Conservation (phyloP, 208 protist genomes). For the Acanthamoeba healyi region DNA sequence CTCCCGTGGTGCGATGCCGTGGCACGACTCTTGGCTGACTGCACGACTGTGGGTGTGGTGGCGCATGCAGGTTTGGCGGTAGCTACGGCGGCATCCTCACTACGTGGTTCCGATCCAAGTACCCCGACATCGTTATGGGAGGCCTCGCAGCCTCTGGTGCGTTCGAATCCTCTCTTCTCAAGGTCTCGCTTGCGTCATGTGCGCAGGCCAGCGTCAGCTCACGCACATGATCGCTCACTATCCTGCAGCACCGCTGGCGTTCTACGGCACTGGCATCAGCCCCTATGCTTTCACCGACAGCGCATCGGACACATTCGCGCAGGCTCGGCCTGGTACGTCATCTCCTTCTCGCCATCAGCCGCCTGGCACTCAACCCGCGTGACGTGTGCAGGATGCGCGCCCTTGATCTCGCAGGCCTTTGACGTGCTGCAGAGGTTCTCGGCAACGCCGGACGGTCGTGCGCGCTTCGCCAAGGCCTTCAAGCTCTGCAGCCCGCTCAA, state of each 20-base stretch:
- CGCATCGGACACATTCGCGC: background rate
- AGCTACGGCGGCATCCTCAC: constrained; percentile 86
- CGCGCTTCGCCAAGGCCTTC: background rate
- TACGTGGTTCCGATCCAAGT: background rate
- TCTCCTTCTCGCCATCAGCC: background rate
- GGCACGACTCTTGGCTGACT: background rate
- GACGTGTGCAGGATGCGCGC: background rate
- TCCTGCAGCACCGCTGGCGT: background rate
- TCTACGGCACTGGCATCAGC: constrained; percentile 38
- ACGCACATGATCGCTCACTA: background rate
- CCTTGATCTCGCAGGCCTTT: background rate
- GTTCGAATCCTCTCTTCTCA: background rate
- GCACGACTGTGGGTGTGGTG: background rate
- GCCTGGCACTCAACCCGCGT: background rate
- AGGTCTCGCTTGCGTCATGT: too few relatives aligned
- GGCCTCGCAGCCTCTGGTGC: background rate
- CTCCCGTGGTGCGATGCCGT: too few relatives aligned
- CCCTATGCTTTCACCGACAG: constrained; percentile 23
- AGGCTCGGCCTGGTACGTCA: background rate
- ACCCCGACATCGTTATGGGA: constrained; percentile 18
- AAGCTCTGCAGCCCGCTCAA: background rate
- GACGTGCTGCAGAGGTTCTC: background rate
- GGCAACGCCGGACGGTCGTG: background rate
- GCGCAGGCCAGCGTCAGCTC: too few relatives aligned
- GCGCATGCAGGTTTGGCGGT: constrained; percentile 87